Base-by-base conservation (phyloP, 225 moss, liverwort and hornwort species). In the Sphagnum contortum region DNA sequence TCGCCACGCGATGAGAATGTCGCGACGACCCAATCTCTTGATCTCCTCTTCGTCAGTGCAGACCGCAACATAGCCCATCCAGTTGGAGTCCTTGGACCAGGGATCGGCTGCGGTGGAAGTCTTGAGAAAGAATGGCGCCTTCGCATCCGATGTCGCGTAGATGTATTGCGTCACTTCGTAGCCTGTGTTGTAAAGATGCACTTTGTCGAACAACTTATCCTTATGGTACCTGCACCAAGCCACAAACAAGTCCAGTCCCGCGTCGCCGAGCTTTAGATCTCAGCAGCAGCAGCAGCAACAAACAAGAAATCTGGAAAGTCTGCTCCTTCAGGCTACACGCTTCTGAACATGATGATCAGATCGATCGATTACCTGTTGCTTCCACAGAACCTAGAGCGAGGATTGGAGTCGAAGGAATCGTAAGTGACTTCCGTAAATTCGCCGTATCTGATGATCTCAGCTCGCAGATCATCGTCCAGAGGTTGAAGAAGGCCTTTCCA, bases 31-130 rank as follows among this genome's bases (percentile, higher is more conserved):
- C 49, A 80, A n/a, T 60, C 83, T 69, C 59, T 57, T 64, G 13
- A 83, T 70, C 62, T 83, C 76, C 45, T 6, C n/a, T 59, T 65
- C 80, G n/a, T 83, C 72, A 7, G 79, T 83, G 53, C 79, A 76
- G 4, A 80, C 77, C 45, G 83, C 83, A 2, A 83, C 80, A 9
- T 83, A 83, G 12, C 83, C 83, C 45, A 83, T 83, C 83, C 83
- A 83, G 58, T 83, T 80, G 48, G 80, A 83, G 44, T 83, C 77
- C 29, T 74, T 71, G 65, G 79, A 79, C 83, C 83, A 83, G 0
- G 81, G 77, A 53, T 83, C 83, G 68, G 71, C 59, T n/a, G 79
- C 74, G 74, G 79, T 79, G 2, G 84, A 75, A 62, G 50, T 80
- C 55, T 49, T 64, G 57, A 83, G 64, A 3, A 83, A 49, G 74